Percentiles rank a stretch among this genome's conserved stretches.
phyloP scores from a whole-genome alignment of 106 monocot genomes.

The Dendrobium chrysotoxum region DNA sequence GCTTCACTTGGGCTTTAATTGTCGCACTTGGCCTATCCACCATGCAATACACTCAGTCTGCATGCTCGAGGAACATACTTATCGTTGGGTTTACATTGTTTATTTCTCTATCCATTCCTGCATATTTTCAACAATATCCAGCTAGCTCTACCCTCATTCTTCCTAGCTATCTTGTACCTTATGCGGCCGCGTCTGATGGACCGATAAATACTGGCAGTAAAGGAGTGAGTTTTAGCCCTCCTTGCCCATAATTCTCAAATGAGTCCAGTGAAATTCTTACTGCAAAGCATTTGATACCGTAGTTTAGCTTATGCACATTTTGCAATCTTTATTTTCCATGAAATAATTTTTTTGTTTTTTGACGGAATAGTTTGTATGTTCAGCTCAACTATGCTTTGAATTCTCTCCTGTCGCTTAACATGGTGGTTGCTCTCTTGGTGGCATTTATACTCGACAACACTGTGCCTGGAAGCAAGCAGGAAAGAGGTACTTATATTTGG shows the following conservation, averaged over 20 bases:
- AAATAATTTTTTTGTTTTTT: neutral
- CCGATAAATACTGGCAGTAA: conserved; percentile 55
- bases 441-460: conserved; percentile 95
- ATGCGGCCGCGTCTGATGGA: conserved; percentile 83
- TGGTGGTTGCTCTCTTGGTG: conserved; percentile 86
- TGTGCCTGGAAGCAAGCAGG: conserved; percentile 89
- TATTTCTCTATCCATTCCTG: conserved; percentile 80
- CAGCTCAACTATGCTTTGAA: conserved; percentile 85
- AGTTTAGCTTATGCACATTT: no score
- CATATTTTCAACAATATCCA: conserved; percentile 90
- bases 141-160: conserved; percentile 68
- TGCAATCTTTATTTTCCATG: no score
- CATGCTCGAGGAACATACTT: conserved; percentile 82
- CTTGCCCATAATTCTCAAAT: neutral
- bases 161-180: conserved; percentile 88
- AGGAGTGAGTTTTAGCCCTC: conserved; percentile 41
- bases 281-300: no score
- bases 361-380: neutral
- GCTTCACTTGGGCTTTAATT: conserved; percentile 89
- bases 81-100: conserved; percentile 97
- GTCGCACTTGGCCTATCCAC: conserved; percentile 87
- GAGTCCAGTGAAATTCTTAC: no score
- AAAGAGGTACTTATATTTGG: conserved; percentile 97
- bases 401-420: conserved; percentile 77
- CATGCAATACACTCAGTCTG: conserved; percentile 75